phyloP scores from a whole-genome alignment of 352 stramenopile genomes.

The Phytophthora parvispora region DNA sequence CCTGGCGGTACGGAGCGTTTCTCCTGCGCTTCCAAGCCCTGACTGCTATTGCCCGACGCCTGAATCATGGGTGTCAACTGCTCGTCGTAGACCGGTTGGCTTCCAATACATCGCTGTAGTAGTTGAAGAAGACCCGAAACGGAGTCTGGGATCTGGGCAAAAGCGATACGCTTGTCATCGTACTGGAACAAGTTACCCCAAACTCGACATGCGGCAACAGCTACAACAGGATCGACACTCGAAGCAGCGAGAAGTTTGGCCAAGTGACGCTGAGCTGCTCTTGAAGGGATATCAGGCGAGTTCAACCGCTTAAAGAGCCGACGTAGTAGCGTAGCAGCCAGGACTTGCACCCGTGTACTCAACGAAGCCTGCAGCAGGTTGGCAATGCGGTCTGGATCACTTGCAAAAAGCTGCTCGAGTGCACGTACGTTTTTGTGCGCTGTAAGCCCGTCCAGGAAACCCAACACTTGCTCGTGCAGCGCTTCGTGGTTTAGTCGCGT shows the following conservation, averaged over 20 bases:
- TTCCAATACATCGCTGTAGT: slow-evolving; percentile 28
- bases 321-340: slow-evolving; percentile 49
- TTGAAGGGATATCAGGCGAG: slow-evolving; percentile 41
- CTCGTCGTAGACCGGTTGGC: slow-evolving; percentile 4
- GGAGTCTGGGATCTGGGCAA: slow-evolving; percentile 47
- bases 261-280: slow-evolving; percentile 55
- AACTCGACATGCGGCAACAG: slow-evolving; percentile 55
- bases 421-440: slow-evolving; percentile 55
- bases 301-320: slow-evolving; percentile 74
- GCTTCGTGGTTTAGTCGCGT: slow-evolving; percentile 44
- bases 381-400: slow-evolving; percentile 61
- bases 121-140: slow-evolving; percentile 54
- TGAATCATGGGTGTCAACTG: not conserved
- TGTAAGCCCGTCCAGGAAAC: slow-evolving; percentile 63
- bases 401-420: slow-evolving; percentile 49
- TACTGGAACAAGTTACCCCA: slow-evolving; percentile 75
- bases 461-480: slow-evolving; percentile 58
- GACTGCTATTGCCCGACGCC: not conserved
- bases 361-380: slow-evolving; percentile 62
- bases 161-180: slow-evolving; percentile 62
- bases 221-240: slow-evolving; percentile 33
- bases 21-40: slow-evolving; percentile 12
- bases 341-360: slow-evolving; percentile 35
- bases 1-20: slow-evolving; percentile 20
- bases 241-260: slow-evolving; percentile 40